Evolutionary conservation across 2,329 filamentous ascomycete species (phyloP).

Genomic region (Sordariomycetes sp.): DNA sequence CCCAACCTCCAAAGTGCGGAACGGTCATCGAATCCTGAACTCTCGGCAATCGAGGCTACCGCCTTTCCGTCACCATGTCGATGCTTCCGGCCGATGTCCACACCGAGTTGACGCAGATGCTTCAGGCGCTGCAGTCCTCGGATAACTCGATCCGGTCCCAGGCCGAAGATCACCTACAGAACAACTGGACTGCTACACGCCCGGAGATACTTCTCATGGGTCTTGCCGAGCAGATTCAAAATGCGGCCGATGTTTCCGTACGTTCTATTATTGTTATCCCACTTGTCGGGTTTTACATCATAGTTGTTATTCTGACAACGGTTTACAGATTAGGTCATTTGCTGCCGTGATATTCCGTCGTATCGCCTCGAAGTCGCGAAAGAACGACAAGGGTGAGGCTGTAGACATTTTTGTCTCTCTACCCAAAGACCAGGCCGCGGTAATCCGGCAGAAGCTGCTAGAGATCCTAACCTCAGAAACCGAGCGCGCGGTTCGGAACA

Average conservation of each 20-base stretch:
- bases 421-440: constrained; percentile 58
- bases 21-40: neutral
- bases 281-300: neutral
- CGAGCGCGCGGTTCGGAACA: constrained; percentile 71
- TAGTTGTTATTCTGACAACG: neutral
- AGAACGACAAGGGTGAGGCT: constrained; percentile 58
- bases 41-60: neutral
- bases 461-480: constrained; percentile 65
- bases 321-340: constrained; percentile 69
- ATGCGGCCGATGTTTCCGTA: constrained; percentile 63
- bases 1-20: neutral
- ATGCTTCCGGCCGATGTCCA: constrained; percentile 77
- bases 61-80: constrained; percentile 51
- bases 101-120: constrained; percentile 71
- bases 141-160: constrained; percentile 79
- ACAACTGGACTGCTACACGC: constrained; percentile 73
- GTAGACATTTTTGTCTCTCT: constrained; percentile 82
- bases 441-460: constrained; percentile 76
- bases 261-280: constrained; percentile 7
- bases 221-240: constrained; percentile 81
- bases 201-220: constrained; percentile 91
- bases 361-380: constrained; percentile 81
- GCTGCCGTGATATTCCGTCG: constrained; percentile 88
- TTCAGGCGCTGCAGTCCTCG: constrained; percentile 78
- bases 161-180: constrained; percentile 83